A percentile compares a stretch with the other conserved stretches of the same genome.
These are phyloP conservation scores for Penicillium paneum DNA, from an alignment of 2,329 filamentous ascomycete genomes.

Conservation along the genomic window DNA sequence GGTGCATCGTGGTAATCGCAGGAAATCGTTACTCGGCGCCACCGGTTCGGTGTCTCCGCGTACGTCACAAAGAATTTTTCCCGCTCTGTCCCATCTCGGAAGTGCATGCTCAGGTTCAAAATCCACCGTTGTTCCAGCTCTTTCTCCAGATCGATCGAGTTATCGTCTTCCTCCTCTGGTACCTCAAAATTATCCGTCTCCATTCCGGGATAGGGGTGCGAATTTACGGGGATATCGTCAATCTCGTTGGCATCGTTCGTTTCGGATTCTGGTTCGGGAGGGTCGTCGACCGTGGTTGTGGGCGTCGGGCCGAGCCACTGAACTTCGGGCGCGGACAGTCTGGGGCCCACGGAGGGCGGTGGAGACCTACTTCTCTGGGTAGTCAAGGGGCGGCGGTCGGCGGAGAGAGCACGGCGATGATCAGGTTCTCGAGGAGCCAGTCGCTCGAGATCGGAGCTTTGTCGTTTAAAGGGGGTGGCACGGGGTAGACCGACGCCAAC, in stretches of 20 bases:
- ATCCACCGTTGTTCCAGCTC: conserved; percentile 92
- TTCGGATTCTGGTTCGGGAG: conserved; percentile 24
- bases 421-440: conserved; percentile 64
- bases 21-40: conserved; percentile 88
- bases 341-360: conserved; percentile 36
- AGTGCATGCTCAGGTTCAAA: conserved; percentile 96
- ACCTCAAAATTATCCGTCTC: not conserved
- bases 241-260: conserved; percentile 25
- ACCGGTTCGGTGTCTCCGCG: conserved; percentile 71
- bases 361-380: conserved; percentile 45
- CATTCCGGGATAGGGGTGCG: conserved; percentile 26
- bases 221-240: conserved; percentile 25
- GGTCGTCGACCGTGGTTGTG: conserved; percentile 30
- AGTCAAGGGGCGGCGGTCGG: conserved; percentile 45
- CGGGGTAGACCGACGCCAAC: conserved; percentile 78
- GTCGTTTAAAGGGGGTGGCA: conserved; percentile 74
- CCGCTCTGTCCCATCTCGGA: conserved; percentile 83
- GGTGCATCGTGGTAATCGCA: conserved; percentile 84
- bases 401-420: conserved; percentile 65
- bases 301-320: conserved; percentile 33
- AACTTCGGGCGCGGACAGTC: conserved; percentile 43
- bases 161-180: conserved; percentile 23
- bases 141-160: conserved; percentile 57
- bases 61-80: conserved; percentile 99
- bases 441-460: conserved; percentile 76